Percentiles rank a stretch among this genome's conserved stretches.
Evolutionary conservation across 805 yeast species (phyloP).

Genomic region (Schwanniomyces occidentalis): DNA sequence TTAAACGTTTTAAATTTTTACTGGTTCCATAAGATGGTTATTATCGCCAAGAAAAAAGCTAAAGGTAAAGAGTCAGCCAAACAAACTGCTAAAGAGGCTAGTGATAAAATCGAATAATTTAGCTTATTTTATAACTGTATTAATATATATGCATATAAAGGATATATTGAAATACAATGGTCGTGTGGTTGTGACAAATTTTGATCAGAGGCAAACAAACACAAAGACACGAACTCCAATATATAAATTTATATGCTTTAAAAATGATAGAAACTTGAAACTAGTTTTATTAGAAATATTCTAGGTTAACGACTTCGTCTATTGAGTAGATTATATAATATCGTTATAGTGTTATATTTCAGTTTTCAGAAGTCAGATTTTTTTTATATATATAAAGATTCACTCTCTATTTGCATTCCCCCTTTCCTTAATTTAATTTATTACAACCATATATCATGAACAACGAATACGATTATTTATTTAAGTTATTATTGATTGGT

Average conservation of each 20-base stretch:
- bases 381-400: too few species aligned
- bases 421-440: constrained; percentile 1
- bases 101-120: constrained; percentile 16
- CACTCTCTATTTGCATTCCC: too few species aligned
- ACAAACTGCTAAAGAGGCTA: constrained; percentile 16
- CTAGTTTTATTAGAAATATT: too few species aligned
- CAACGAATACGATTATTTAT: constrained; percentile 96
- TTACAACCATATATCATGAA: constrained; percentile 51
- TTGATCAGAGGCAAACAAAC: constrained; percentile 3
- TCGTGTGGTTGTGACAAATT: background rate
- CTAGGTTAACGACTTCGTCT: too few species aligned
- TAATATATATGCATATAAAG: constrained; percentile 1
- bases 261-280: too few species aligned
- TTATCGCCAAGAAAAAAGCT: constrained; percentile 61
- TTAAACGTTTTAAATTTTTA: constrained; percentile 69
- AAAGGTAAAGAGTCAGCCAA: constrained; percentile 12
- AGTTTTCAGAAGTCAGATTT: too few species aligned
- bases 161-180: background rate
- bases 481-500: constrained; percentile 92
- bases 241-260: too few species aligned
- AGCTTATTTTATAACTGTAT: background rate
- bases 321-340: too few species aligned
- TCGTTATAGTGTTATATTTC: too few species aligned
- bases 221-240: constrained; percentile 1
- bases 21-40: constrained; percentile 90